Evolutionary conservation across 2,329 filamentous ascomycete species (phyloP).

Genomic region (Teratosphaeria zuluensis): DNA sequence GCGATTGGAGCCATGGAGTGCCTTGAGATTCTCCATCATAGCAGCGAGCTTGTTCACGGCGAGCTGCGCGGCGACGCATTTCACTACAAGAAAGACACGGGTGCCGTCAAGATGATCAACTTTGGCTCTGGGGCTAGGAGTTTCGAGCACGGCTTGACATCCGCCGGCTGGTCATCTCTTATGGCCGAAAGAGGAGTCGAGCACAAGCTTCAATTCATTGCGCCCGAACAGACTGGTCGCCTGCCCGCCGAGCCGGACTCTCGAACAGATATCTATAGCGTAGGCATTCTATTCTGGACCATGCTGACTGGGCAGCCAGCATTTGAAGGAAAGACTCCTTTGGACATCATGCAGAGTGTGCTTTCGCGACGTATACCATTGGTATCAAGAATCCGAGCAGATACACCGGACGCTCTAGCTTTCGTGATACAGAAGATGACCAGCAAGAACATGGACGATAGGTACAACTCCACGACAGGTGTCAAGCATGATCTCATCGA

Average conservation of each 20-base stretch:
- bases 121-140: constrained; percentile 79
- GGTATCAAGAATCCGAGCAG: constrained; percentile 66
- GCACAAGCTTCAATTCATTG: constrained; percentile 84
- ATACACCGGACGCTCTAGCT: constrained; percentile 74
- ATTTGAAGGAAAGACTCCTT: constrained; percentile 67
- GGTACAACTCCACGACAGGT: constrained; percentile 82
- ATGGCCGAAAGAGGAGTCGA: constrained; percentile 78
- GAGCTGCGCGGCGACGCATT: constrained; percentile 88
- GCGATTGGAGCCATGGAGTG: constrained; percentile 81
- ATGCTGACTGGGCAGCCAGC: constrained; percentile 70
- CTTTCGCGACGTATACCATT: constrained; percentile 68
- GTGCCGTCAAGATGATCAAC: constrained; percentile 67
- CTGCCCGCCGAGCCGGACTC: constrained; percentile 87
- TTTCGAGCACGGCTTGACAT: constrained; percentile 79
- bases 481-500: constrained; percentile 70
- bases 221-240: constrained; percentile 86
- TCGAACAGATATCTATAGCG: constrained; percentile 85
- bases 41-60: constrained; percentile 75
- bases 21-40: constrained; percentile 83
- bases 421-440: constrained; percentile 87
- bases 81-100: constrained; percentile 65
- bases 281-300: constrained; percentile 83
- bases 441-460: constrained; percentile 73
- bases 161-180: constrained; percentile 74
- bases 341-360: constrained; percentile 88